phyloP scores from a whole-genome alignment of 306 rosid species.

The Sicyos baderoa region DNA sequence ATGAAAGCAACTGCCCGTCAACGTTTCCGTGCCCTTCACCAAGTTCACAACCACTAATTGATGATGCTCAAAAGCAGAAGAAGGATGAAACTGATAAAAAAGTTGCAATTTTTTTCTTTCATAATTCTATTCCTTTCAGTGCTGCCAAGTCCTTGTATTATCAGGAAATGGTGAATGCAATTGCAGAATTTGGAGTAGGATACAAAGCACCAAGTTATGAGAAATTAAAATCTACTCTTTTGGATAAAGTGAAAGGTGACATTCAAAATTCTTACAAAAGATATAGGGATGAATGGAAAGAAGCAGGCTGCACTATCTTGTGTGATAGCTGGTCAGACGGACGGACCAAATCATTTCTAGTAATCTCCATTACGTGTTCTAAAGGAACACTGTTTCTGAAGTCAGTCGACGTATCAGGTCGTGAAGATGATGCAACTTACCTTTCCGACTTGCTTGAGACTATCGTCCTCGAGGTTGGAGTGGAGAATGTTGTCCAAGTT shows the following conservation, averaged over 20 bases:
- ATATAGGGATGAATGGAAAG: slow-evolving; percentile 57
- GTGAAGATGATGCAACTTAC: slow-evolving; percentile 39
- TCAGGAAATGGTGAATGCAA: slow-evolving; percentile 63
- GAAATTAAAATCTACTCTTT: slow-evolving; percentile 39
- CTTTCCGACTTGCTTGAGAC: slow-evolving; percentile 52
- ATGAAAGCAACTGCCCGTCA: slow-evolving; percentile 47
- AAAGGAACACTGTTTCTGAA: slow-evolving; percentile 51
- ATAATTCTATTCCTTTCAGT: slow-evolving; percentile 51
- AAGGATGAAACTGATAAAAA: slow-evolving; percentile 54
- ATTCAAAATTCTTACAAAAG: slow-evolving; percentile 38
- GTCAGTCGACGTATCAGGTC: slow-evolving; percentile 50
- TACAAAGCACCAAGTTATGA: slow-evolving; percentile 65
- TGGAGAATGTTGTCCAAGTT: slow-evolving; percentile 66
- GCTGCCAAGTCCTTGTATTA: slow-evolving; percentile 55
- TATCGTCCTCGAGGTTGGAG: slow-evolving; percentile 51
- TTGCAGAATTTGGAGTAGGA: slow-evolving; percentile 51
- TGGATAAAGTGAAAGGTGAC: slow-evolving; percentile 53
- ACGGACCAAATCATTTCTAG: slow-evolving; percentile 36
- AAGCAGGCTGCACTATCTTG: slow-evolving; percentile 58
- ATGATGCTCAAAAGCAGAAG: slow-evolving; percentile 40
- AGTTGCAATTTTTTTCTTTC: slow-evolving; percentile 52
- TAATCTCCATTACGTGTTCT: slow-evolving; percentile 45
- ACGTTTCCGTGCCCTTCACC: slow-evolving; percentile 39
- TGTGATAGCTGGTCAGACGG: slow-evolving; percentile 54
- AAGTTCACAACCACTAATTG: slow-evolving; percentile 34